Evolutionary conservation across 441 rosid species (phyloP).

Genomic region (Euphorbia schlechtendalii): DNA sequence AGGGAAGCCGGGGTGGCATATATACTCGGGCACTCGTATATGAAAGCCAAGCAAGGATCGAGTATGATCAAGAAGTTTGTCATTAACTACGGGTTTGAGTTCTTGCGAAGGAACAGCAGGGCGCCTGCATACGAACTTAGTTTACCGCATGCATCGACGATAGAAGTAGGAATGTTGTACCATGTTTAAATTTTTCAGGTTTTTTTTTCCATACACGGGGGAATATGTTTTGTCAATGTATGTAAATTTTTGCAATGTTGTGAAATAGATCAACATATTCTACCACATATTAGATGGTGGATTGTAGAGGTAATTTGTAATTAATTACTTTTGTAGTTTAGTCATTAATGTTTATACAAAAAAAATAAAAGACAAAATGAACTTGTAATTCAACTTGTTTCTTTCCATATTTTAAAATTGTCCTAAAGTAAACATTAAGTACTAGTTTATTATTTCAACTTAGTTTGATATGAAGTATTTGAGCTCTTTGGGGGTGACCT

Average conservation of each 20-base stretch:
- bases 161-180: constrained; percentile 93
- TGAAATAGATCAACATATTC: constrained; percentile 19
- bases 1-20: constrained; percentile 87
- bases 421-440: no score
- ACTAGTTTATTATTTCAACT: no score
- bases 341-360: background rate
- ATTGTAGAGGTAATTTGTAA: constrained; percentile 10
- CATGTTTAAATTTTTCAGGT: constrained; percentile 34
- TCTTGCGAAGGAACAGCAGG: constrained; percentile 78
- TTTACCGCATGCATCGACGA: constrained; percentile 70
- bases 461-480: no score
- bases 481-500: no score
- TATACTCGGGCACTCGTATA: constrained; percentile 76
- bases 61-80: constrained; percentile 58
- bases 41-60: constrained; percentile 82
- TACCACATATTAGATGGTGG: constrained; percentile 19
- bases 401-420: no score
- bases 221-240: background rate
- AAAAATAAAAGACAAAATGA: no score
- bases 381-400: no score
- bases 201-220: constrained; percentile 13
- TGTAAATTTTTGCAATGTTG: constrained; percentile 24
- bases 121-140: constrained; percentile 43
- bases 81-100: constrained; percentile 66
- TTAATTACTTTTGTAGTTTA: background rate